Evolutionary conservation across 768 basidiomycete species (phyloP).

Genomic region (Erythrobasidium yunnanense): DNA sequence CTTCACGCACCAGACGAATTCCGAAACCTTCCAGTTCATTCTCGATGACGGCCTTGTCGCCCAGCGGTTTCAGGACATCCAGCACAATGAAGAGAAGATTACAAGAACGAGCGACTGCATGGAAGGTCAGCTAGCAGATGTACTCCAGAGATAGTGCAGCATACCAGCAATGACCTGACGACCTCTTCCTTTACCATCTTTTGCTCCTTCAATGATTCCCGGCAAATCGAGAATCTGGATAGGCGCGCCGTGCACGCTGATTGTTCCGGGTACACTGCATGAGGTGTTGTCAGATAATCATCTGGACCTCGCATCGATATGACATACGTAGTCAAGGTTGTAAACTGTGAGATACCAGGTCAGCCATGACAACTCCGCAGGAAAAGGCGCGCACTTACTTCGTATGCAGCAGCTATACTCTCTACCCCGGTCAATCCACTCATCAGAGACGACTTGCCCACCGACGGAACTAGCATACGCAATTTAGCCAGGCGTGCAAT

Average conservation of each 20-base stretch:
- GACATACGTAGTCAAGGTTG: slow-evolving; percentile 42
- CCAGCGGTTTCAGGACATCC: slow-evolving; percentile 94
- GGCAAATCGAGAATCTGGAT: slow-evolving; percentile 62
- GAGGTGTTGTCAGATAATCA: slow-evolving; percentile 44
- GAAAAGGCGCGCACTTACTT: background rate
- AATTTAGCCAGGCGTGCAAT: background rate
- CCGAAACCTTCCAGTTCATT: slow-evolving; percentile 94
- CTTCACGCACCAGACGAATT: slow-evolving; percentile 46
- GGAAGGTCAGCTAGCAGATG: background rate
- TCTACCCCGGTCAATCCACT: slow-evolving; percentile 92
- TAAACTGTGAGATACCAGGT: slow-evolving; percentile 73
- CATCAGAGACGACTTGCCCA: slow-evolving; percentile 75
- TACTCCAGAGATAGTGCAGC: slow-evolving; percentile 16
- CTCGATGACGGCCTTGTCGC: slow-evolving; percentile 69
- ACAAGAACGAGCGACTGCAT: slow-evolving; percentile 83
- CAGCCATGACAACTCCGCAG: background rate
- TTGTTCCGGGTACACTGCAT: slow-evolving; percentile 85
- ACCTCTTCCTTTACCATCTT: slow-evolving; percentile 91
- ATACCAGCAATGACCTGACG: slow-evolving; percentile 54
- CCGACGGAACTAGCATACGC: slow-evolving; percentile 59
- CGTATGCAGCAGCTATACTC: slow-evolving; percentile 64
- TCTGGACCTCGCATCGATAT: slow-evolving; percentile 35
- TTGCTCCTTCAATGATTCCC: slow-evolving; percentile 96
- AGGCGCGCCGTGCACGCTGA: slow-evolving; percentile 89
- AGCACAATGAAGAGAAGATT: slow-evolving; percentile 97